Evolutionary conservation across 768 basidiomycete species (phyloP), one percentile per base, ranked within the genome.

Genomic region (Boletus speciosus): DNA sequence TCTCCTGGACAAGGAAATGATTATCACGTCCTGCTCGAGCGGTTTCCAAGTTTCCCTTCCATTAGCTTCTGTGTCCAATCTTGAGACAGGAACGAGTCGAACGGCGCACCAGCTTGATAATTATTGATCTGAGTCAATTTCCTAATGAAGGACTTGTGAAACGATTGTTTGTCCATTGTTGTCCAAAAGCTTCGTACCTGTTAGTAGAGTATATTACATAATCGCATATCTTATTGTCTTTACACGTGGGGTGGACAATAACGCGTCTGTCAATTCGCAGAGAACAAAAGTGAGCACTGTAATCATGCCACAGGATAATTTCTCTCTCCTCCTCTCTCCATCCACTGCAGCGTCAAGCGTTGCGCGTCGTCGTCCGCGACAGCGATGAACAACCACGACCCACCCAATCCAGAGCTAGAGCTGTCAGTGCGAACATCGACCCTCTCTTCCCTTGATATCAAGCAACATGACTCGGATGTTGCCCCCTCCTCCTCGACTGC

Each of bases 341-440:
- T 49, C 55, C 31, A 32, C 53, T 37, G 12, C 57, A 54, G 39
- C 44, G 16, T 32, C 51, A 29, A 23, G 12, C 15, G 54, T 64
- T 58, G 55, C 54, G 64, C 44, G 32, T 70, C 68, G 64, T 67
- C 62, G 67, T 60, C 49, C 14, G 60, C 51, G 66, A 64, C 61
- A 57, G 40, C 64, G 68, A 71, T 71, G 70, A 70, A 49, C 58
- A 64, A 64, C 60, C 64, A 62, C 53, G 69, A 70, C 15, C 64
- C 58, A 59, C n/a, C 47, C 35, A 25, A 35, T 14, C 46, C 67
- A 19, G 57, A 62, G 38, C 52, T 58, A 48, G 58, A 63, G 39
- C 52, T 58, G 49, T 62, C 66, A 52, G 53, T 66, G 45, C 62
- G 55, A 39, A 48, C 66, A 4, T 54, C 52, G 19, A 56, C 56